A percentile compares a stretch with the other conserved stretches of the same genome.
These are phyloP conservation scores for Termitomyces titanicus DNA, from an alignment of 768 basidiomycete genomes.

Conservation along the genomic window DNA sequence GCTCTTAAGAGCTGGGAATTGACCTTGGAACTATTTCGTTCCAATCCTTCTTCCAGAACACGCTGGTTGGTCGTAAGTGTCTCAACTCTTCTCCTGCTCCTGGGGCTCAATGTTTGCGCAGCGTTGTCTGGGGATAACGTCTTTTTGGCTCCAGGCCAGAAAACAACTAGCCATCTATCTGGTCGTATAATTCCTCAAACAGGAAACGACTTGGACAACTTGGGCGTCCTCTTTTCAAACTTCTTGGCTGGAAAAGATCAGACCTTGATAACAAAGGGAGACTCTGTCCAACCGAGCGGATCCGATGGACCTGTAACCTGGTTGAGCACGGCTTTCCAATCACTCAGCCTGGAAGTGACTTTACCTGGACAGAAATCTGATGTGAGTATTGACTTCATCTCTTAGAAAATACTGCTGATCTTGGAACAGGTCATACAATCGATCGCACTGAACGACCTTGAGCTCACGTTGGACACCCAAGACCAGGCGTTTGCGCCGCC, in stretches of 20 bases:
- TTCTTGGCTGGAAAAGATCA: conserved; percentile 63
- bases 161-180: conserved; percentile 48
- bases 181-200: conserved; percentile 64
- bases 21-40: conserved; percentile 64
- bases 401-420: not conserved
- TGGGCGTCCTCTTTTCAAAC: conserved; percentile 63
- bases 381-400: conserved; percentile 24
- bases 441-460: conserved; percentile 56
- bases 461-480: conserved; percentile 45
- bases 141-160: conserved; percentile 44
- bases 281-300: conserved; percentile 57
- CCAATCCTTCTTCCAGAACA: conserved; percentile 54
- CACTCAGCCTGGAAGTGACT: conserved; percentile 54
- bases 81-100: not conserved
- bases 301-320: conserved; percentile 49
- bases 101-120: conserved; percentile 19
- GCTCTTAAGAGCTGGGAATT: conserved; percentile 57
- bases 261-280: conserved; percentile 55
- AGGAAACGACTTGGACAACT: conserved; percentile 45
- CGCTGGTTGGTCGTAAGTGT: conserved; percentile 57
- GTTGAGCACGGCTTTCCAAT: conserved; percentile 70
- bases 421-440: conserved; percentile 52
- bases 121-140: conserved; percentile 51
- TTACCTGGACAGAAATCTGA: conserved; percentile 59
- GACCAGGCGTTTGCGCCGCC: conserved; percentile 57